Evolutionary conservation across 345 rosid species (phyloP).

Genomic region (Dipteronia sinensis): DNA sequence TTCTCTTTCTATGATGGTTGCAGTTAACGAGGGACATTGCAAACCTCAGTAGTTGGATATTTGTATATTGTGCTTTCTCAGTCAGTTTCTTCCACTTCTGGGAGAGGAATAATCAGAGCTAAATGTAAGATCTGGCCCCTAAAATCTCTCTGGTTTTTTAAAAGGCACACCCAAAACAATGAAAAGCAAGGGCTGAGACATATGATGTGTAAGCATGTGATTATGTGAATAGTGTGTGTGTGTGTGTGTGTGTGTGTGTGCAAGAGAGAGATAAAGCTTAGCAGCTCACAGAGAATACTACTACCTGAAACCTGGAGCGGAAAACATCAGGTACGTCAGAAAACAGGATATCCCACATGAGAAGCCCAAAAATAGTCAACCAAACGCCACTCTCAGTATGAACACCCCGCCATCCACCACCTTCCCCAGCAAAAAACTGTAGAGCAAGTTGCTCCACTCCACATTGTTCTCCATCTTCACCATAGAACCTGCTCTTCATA

Average conservation of each 20-base stretch:
- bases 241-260: rapidly evolving
- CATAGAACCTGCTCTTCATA: constrained; percentile 77
- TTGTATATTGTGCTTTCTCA: no score
- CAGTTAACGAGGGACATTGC: no score
- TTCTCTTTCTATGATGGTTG: no score
- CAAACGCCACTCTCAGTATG: constrained; percentile 91
- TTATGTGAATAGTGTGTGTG: not conserved
- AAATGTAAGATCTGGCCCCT: no score
- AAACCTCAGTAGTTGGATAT: no score
- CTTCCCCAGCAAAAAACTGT: constrained; percentile 82
- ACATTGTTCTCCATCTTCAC: constrained; percentile 86
- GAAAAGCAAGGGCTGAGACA: no score
- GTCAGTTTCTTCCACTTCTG: no score
- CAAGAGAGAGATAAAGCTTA: not conserved
- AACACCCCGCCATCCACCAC: constrained; percentile 86
- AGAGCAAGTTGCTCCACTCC: constrained; percentile 96
- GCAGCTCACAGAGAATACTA: not conserved
- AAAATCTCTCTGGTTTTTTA: no score
- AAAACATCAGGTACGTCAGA: constrained; percentile 76
- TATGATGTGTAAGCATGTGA: not conserved
- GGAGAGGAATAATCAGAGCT: no score
- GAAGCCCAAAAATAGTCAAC: constrained; percentile 87
- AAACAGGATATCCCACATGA: constrained; percentile 90
- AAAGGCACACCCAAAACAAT: no score
- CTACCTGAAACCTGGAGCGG: constrained; percentile 79